Conservation (phyloP, 2,329 filamentous ascomycete species). For the Sporothrix pallida region DNA sequence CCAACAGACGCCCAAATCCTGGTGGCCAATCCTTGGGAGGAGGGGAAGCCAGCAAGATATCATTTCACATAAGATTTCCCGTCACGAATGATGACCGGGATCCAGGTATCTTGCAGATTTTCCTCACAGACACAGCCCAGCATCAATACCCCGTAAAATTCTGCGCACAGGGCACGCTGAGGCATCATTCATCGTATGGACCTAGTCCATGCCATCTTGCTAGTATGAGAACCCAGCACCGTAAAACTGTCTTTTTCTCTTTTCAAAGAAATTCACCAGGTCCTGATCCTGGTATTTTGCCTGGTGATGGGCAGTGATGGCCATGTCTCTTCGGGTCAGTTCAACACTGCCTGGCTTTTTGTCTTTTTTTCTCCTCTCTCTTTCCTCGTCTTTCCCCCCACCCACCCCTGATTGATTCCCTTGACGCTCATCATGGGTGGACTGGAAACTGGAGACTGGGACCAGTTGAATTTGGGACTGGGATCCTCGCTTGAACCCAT, state of each 20-base stretch:
- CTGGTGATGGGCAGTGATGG: neutral
- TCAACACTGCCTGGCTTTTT: neutral
- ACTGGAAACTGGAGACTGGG: neutral
- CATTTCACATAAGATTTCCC: neutral
- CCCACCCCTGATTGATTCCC: conserved; percentile 27
- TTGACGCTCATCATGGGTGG: conserved; percentile 24
- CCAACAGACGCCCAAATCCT: neutral
- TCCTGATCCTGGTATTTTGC: neutral
- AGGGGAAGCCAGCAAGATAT: neutral
- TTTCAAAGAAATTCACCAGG: neutral
- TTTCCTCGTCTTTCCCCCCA: neutral
- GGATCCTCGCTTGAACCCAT: conserved; percentile 22
- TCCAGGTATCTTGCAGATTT: neutral
- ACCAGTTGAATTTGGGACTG: neutral
- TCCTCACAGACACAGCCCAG: neutral
- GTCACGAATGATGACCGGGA: neutral
- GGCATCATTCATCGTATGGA: neutral
- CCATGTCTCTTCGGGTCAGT: conserved; percentile 8
- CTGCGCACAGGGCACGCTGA: conserved; percentile 6
- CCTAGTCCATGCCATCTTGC: neutral
- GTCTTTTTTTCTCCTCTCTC: neutral
- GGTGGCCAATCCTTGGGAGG: neutral
- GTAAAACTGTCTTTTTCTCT: neutral
- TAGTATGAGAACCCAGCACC: conserved; percentile 1
- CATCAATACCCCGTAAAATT: conserved; percentile 1